Evolutionary conservation across 176 grass and related monocot genomes (phyloP).

Genomic region (Ensete glaucum): DNA sequence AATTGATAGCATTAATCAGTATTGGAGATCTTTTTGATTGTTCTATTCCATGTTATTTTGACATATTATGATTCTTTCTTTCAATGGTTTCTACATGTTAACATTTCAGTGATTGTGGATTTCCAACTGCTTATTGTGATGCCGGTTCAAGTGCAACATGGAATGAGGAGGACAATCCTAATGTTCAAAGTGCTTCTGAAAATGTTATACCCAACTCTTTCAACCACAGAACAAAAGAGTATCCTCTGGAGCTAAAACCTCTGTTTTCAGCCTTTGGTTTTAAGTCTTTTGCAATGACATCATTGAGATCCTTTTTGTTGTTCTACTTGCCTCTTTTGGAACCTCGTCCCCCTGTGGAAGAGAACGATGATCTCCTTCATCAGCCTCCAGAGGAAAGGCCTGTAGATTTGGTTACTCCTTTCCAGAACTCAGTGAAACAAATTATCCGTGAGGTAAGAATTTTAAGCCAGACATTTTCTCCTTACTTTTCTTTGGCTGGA

Average conservation of each 20-base stretch:
- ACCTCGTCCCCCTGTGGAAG: constrained; percentile 37
- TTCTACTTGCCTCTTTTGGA: constrained; percentile 97
- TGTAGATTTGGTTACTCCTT: constrained; percentile 73
- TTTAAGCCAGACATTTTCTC: not conserved
- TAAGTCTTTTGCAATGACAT: constrained; percentile 67
- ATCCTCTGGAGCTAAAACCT: constrained; percentile 67
- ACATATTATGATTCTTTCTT: not conserved
- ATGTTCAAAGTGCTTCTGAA: constrained; percentile 32
- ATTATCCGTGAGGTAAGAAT: constrained; percentile 60
- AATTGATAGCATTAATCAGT: too few species aligned
- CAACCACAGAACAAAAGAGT: constrained; percentile 42
- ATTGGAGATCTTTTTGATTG: not conserved
- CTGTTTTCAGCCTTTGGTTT: constrained; percentile 64
- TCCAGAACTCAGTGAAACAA: constrained; percentile 82
- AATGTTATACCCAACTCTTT: constrained; percentile 22
- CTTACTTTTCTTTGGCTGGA: not conserved
- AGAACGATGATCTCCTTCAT: constrained; percentile 45
- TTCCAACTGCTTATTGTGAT: constrained; percentile 78
- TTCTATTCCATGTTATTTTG: not conserved
- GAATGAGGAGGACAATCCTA: constrained; percentile 20
- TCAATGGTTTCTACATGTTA: constrained; percentile 3
- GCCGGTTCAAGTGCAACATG: constrained; percentile 42
- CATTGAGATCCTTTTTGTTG: constrained; percentile 79
- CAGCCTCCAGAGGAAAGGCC: constrained; percentile 30
- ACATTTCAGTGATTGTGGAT: constrained; percentile 46